Evolutionary conservation across 345 rosid species (phyloP), one percentile per base, ranked within the genome.

Genomic region (Melastoma malabathricum): DNA sequence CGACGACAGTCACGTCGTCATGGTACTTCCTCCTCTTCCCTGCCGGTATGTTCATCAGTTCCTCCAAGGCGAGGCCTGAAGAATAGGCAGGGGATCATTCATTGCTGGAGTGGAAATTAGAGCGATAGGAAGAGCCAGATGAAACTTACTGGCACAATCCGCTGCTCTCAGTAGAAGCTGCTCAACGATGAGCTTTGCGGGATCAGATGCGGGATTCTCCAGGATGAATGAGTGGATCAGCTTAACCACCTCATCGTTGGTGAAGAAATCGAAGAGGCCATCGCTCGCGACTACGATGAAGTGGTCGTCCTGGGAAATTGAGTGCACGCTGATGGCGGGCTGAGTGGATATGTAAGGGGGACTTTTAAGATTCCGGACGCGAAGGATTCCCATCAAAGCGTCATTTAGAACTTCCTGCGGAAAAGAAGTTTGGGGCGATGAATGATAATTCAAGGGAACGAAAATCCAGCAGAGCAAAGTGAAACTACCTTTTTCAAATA

Each of bases 1-100:
- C 86, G 17, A 92, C 77, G 12, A 87, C 81, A 41, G 98, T 87
- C 43, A 92, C 86, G 64, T 92, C 98, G 29, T 92, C 98, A 20
- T 87, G 98, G 65, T 92, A 92, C 64, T 89, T 87, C 76, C 95
- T 71, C 68, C 84, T 81, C 80, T 93, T 62, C 45, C 98, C 98
- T 18, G 87, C 86, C n/a, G 96, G 98, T 57, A 92, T 63, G 57
- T 68, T 87, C 90, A 76, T 73, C 83, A 92, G 53, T 59, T 87
- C 95, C 60, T 92, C 98, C 77, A 73, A 59, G 45, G 82, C 84
- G 68, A 86, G 87, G 20, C 96, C 98, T 86, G 72, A 55, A 64
- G 51, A 14, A 16, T 10, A 16, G 23, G 8, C 6, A 9, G 18
- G 13, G 41, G 23, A 31, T 51, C 44, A 34, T 10, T 34, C 18